Evolutionary conservation across 2,329 filamentous ascomycete species (phyloP).

Genomic region (Berkeleyomyces rouxiae): DNA sequence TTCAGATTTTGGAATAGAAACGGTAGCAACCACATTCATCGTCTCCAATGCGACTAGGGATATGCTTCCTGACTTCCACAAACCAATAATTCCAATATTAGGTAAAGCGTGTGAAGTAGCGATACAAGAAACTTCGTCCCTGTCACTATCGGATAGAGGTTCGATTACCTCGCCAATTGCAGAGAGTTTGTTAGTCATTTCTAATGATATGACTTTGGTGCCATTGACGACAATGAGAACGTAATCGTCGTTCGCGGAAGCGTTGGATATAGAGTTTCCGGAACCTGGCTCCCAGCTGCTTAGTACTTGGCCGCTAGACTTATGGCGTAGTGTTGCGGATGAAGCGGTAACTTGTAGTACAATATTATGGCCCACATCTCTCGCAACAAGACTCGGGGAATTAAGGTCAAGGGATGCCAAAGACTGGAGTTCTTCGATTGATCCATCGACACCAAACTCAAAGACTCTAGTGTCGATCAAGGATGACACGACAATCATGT

Average conservation of each 20-base stretch:
- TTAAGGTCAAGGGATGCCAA: constrained; percentile 56
- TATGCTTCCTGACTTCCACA: constrained; percentile 71
- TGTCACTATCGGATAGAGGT: constrained; percentile 29
- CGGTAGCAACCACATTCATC: constrained; percentile 48
- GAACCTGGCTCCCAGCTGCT: constrained; percentile 37
- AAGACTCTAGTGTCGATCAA: constrained; percentile 74
- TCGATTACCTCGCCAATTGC: constrained; percentile 33
- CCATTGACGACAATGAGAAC: constrained; percentile 64
- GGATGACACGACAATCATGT: constrained; percentile 67
- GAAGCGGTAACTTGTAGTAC: constrained; percentile 57
- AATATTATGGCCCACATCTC: constrained; percentile 45
- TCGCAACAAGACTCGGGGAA: constrained; percentile 43
- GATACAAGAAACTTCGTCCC: constrained; percentile 70
- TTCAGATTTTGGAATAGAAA: constrained; percentile 39
- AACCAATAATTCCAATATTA: constrained; percentile 61
- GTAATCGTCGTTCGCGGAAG: constrained; percentile 54
- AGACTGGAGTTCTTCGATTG: constrained; percentile 70
- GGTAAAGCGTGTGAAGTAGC: constrained; percentile 50
- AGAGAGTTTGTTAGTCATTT: constrained; percentile 40
- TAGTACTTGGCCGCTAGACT: background rate
- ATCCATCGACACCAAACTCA: constrained; percentile 53
- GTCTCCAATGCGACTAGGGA: constrained; percentile 54
- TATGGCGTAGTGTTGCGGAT: constrained; percentile 34
- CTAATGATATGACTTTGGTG: constrained; percentile 51
- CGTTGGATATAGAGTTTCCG: constrained; percentile 52